Percentiles rank a stretch among this genome's conserved stretches.
phyloP scores from a whole-genome alignment of 495 filamentous ascomycete genomes.

The Trichoderma reesei region DNA sequence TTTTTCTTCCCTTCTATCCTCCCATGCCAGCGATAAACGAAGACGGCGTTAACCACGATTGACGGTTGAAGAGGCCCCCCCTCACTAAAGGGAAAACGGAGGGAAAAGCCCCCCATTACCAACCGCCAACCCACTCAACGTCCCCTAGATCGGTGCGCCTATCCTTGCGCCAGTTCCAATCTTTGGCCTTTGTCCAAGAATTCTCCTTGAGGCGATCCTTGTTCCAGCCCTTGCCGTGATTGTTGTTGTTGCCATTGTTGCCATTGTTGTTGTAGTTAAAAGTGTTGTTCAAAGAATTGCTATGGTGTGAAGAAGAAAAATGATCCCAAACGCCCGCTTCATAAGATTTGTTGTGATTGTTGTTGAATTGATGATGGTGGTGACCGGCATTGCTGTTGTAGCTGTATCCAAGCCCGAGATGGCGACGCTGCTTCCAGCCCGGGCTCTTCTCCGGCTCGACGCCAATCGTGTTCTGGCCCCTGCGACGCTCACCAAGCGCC shows the following conservation, averaged over 20 bases:
- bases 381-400: background rate
- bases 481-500: constrained; percentile 68
- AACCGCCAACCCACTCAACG: constrained; percentile 84
- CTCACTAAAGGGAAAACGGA: constrained; percentile 1
- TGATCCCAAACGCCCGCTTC: constrained; percentile 28
- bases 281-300: constrained; percentile 13
- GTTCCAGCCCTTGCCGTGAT: constrained; percentile 22
- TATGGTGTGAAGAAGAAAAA: constrained; percentile 16
- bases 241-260: constrained; percentile 18
- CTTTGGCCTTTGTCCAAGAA: constrained; percentile 38
- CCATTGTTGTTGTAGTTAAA: constrained; percentile 14
- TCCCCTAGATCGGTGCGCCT: constrained; percentile 59
- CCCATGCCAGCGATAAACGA: constrained; percentile 12
- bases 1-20: background rate
- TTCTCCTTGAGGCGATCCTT: constrained; percentile 40
- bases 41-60: constrained; percentile 45
- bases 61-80: constrained; percentile 30
- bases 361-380: no score
- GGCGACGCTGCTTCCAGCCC: constrained; percentile 30
- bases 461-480: constrained; percentile 50
- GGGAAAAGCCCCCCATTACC: constrained; percentile 38
- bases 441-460: constrained; percentile 33
- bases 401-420: constrained; percentile 23
- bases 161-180: constrained; percentile 58
- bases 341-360: constrained; percentile 18